phyloP scores from a whole-genome alignment of 2,329 filamentous ascomycete species.

The Epicoccum nigrum region DNA sequence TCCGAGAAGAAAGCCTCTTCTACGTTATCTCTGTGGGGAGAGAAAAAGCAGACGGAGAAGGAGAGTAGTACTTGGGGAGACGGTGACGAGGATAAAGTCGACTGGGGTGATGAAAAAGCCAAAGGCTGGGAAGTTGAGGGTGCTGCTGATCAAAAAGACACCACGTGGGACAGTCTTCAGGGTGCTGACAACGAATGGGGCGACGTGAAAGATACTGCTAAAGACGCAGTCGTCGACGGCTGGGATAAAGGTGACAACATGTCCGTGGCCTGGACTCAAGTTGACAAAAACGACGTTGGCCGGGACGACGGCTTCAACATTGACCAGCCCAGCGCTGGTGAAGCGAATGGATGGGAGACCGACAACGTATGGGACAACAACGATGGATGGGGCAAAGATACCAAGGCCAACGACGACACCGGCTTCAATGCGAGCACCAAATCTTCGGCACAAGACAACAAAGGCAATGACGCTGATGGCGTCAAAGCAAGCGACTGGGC shows the following conservation, averaged over 20 bases:
- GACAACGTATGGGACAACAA: background rate
- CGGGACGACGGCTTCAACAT: background rate
- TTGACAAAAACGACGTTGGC: background rate
- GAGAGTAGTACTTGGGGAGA: background rate
- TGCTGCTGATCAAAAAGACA: background rate
- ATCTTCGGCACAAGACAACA: background rate
- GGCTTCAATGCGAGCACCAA: background rate
- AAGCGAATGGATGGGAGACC: background rate
- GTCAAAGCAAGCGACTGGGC: background rate
- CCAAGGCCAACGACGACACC: background rate
- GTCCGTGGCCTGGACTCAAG: no score
- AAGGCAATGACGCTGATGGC: background rate
- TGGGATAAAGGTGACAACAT: background rate
- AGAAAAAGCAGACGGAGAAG: background rate
- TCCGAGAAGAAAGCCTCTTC: background rate
- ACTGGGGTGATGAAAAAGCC: background rate
- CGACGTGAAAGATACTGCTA: background rate
- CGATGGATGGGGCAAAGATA: background rate
- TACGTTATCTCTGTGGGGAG: background rate
- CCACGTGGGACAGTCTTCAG: background rate
- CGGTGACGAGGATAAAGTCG: background rate
- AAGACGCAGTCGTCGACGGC: background rate
- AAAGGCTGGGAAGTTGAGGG: background rate
- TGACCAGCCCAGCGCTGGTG: background rate
- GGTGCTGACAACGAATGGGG: background rate